phyloP scores from a whole-genome alignment of 495 filamentous ascomycete genomes.

The Tuber microsphaerosporum region DNA sequence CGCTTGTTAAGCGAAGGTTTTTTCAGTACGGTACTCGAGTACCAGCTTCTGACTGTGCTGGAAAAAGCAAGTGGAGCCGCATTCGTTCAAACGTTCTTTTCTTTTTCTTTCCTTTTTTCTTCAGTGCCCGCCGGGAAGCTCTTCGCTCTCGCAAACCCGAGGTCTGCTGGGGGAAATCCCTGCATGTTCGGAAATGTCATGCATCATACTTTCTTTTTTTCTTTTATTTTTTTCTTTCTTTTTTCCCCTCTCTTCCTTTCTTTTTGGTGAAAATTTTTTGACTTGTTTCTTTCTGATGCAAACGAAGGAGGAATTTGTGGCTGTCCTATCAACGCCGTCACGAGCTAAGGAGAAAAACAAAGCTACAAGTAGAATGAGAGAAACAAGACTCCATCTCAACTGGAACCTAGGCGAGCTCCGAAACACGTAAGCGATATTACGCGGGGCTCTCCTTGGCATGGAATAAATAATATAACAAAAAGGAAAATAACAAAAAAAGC shows the following conservation, averaged over 20 bases:
- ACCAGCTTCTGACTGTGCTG: neutral
- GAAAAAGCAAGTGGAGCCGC: slow-evolving; percentile 4
- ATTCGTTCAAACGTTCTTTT: neutral
- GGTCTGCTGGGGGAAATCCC: neutral
- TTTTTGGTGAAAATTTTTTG: slow-evolving; percentile 20
- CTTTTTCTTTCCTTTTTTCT: neutral
- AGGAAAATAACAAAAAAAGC: neutral
- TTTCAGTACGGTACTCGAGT: no score
- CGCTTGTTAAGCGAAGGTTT: neutral
- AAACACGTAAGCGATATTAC: slow-evolving; percentile 39
- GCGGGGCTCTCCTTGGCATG: slow-evolving; percentile 21
- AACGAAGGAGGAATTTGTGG: slow-evolving; percentile 6
- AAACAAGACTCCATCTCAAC: slow-evolving; percentile 5
- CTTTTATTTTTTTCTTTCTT: neutral
- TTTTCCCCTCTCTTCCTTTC: neutral
- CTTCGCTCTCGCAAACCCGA: neutral
- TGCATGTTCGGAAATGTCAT: neutral
- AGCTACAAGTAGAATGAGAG: neutral
- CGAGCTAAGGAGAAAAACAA: slow-evolving; percentile 3
- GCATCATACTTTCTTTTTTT: neutral
- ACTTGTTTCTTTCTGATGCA: slow-evolving; percentile 31
- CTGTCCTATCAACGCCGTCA: slow-evolving; percentile 23
- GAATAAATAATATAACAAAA: neutral
- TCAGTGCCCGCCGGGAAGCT: neutral
- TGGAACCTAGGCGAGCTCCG: slow-evolving; percentile 37